These are phyloP conservation scores for Piper betle DNA, from an alignment of 164 flowering plant genomes.

Conservation along the genomic window DNA sequence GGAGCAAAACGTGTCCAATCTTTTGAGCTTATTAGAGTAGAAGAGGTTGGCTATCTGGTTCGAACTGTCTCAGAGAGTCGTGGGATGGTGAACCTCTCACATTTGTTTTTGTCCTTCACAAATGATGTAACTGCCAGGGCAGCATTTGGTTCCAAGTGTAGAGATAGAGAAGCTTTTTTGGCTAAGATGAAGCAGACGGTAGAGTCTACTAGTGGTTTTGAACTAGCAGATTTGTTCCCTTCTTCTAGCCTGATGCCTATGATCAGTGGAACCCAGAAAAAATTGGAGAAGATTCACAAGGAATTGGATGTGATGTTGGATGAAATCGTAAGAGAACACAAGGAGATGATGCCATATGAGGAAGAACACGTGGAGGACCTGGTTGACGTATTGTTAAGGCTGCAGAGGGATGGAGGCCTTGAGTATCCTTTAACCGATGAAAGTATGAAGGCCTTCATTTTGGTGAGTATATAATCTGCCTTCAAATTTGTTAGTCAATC, in stretches of 20 bases:
- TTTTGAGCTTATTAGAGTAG: conserved; percentile 13
- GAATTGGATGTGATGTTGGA: background rate
- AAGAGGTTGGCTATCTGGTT: conserved; percentile 13
- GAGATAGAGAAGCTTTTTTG: conserved; percentile 17
- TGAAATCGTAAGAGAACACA: conserved; percentile 3
- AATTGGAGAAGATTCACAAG: background rate
- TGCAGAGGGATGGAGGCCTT: conserved; percentile 1
- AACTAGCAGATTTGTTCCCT: conserved; percentile 20
- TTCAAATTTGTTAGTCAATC: too few relatives aligned
- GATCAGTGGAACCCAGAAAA: conserved; percentile 1
- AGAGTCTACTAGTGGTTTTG: conserved; percentile 14
- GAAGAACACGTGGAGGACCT: conserved; percentile 2
- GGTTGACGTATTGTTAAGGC: conserved; percentile 9
- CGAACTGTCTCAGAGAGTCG: conserved; percentile 3
- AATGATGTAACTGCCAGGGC: conserved; percentile 7
- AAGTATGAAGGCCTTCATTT: conserved; percentile 11
- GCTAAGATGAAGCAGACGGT: conserved; percentile 3
- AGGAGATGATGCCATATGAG: background rate
- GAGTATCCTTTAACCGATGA: conserved; percentile 4
- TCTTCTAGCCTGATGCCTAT: background rate
- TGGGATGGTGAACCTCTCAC: conserved; percentile 14
- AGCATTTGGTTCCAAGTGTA: conserved; percentile 12
- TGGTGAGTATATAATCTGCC: conserved; percentile 4
- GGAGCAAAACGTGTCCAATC: conserved; percentile 20
- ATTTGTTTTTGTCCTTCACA: conserved; percentile 1